These are phyloP conservation scores for Aaosphaeria pasadenensis DNA, from an alignment of 2,329 filamentous ascomycete species.

Conservation along the genomic window DNA sequence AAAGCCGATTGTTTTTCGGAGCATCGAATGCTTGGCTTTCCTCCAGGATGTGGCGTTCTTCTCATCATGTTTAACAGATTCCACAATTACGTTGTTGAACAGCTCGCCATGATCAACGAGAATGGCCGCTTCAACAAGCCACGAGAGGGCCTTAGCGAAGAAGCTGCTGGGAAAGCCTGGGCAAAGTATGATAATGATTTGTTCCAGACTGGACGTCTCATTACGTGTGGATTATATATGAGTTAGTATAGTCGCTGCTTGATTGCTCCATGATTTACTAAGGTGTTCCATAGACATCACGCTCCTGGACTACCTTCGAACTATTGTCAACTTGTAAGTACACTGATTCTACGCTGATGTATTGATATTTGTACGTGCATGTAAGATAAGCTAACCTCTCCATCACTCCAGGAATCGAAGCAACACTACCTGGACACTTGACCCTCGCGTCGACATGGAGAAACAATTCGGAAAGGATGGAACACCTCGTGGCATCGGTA, in stretches of 20 bases:
- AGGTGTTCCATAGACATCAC: background rate
- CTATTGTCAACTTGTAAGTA: background rate
- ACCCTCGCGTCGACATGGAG: constrained; percentile 56
- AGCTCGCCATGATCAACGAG: constrained; percentile 79
- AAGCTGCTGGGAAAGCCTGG: constrained; percentile 33
- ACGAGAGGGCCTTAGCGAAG: constrained; percentile 1
- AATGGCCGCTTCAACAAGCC: constrained; percentile 72
- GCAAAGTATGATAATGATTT: constrained; percentile 42
- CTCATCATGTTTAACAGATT: constrained; percentile 68
- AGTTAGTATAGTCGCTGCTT: too few relatives aligned
- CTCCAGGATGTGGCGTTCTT: constrained; percentile 64
- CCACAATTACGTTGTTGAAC: constrained; percentile 79
- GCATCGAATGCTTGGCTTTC: constrained; percentile 62
- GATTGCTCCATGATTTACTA: too few relatives aligned
- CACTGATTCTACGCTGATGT: too few relatives aligned
- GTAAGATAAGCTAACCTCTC: too few relatives aligned
- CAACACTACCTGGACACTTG: constrained; percentile 76
- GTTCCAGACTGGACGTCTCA: constrained; percentile 44
- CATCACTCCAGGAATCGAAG: constrained; percentile 37
- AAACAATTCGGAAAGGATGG: constrained; percentile 38
- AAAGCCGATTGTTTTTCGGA: constrained; percentile 68
- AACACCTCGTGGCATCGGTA: constrained; percentile 70
- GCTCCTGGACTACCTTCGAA: background rate
- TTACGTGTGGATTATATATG: constrained; percentile 44
- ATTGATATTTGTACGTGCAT: too few relatives aligned